A percentile compares a stretch with the other conserved stretches of the same genome.
These are phyloP conservation scores for Hamiltosporidium tvaerminnensis DNA, from an alignment of 371 early-diverging fungal genomes.

Conservation along the genomic window DNA sequence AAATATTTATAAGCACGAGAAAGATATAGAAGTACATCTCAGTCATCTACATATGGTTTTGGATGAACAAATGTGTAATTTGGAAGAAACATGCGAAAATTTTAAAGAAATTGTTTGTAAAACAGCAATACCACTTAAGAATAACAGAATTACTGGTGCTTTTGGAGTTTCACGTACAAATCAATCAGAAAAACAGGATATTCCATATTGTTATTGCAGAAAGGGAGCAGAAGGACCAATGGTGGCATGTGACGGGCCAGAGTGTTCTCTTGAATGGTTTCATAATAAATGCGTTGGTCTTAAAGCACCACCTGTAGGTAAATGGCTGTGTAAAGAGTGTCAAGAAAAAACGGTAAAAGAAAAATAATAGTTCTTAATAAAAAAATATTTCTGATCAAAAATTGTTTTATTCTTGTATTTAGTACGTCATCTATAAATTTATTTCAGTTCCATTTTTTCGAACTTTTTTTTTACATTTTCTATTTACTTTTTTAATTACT, in stretches of 20 bases:
- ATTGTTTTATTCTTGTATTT: too few relatives aligned
- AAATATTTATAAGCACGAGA: background rate
- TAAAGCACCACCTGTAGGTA: slow-evolving; percentile 17
- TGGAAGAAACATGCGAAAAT: background rate
- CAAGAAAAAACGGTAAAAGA: background rate
- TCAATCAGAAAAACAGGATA: background rate
- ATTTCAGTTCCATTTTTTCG: too few relatives aligned
- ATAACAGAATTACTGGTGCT: background rate
- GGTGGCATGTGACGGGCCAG: slow-evolving; percentile 44
- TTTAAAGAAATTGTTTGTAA: background rate
- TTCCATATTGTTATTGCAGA: slow-evolving; percentile 39
- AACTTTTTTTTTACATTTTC: too few relatives aligned
- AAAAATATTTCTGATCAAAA: too few relatives aligned
- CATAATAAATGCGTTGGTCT: slow-evolving; percentile 50
- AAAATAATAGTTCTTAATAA: too few relatives aligned
- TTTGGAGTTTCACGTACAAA: background rate
- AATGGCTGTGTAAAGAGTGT: slow-evolving; percentile 48
- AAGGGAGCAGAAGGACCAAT: slow-evolving; percentile 36
- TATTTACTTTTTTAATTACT: too few relatives aligned
- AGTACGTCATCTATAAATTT: too few relatives aligned
- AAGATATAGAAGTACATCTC: background rate
- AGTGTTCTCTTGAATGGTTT: slow-evolving; percentile 46
- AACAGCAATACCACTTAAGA: background rate
- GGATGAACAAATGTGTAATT: background rate
- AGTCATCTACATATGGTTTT: background rate